Conservation (phyloP, 2,329 filamentous ascomycete species). For the Aquanectria penicillioides region DNA sequence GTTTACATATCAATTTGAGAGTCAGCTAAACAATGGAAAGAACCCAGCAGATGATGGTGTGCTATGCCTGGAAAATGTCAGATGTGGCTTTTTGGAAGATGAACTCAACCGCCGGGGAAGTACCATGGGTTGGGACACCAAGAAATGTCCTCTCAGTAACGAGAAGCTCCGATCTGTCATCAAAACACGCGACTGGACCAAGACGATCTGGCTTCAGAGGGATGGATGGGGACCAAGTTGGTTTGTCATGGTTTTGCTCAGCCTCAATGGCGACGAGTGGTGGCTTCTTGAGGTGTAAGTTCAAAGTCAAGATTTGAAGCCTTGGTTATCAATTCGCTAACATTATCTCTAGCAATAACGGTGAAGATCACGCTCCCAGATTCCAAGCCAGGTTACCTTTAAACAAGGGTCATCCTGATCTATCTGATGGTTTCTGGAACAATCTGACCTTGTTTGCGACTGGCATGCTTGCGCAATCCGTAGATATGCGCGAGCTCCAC, state of each 20-base stretch:
- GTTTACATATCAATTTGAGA: slow-evolving; percentile 67
- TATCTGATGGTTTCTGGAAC: slow-evolving; percentile 62
- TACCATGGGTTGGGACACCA: slow-evolving; percentile 71
- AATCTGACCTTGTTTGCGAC: slow-evolving; percentile 61
- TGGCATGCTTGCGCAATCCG: slow-evolving; percentile 61
- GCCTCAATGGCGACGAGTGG: slow-evolving; percentile 80
- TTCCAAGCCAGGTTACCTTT: slow-evolving; percentile 55
- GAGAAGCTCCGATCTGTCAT: slow-evolving; percentile 69
- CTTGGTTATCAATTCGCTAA: slow-evolving; percentile 33
- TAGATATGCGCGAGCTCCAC: slow-evolving; percentile 60
- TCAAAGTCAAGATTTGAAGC: neutral
- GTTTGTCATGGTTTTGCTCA: slow-evolving; percentile 77
- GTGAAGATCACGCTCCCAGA: slow-evolving; percentile 37
- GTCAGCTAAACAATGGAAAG: slow-evolving; percentile 68
- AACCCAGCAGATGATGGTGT: slow-evolving; percentile 68
- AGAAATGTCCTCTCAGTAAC: slow-evolving; percentile 58
- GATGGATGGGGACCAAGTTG: slow-evolving; percentile 77
- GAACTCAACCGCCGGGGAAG: slow-evolving; percentile 69
- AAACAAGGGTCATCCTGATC: slow-evolving; percentile 53
- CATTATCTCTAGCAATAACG: slow-evolving; percentile 36
- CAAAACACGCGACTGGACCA: slow-evolving; percentile 71
- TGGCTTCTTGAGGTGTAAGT: slow-evolving; percentile 75
- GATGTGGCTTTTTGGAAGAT: slow-evolving; percentile 70
- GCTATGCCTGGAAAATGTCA: slow-evolving; percentile 66
- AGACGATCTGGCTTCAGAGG: slow-evolving; percentile 75